Base-by-base conservation (phyloP, 1,139 yeast genomes). In the Candida gigantensis region DNA sequence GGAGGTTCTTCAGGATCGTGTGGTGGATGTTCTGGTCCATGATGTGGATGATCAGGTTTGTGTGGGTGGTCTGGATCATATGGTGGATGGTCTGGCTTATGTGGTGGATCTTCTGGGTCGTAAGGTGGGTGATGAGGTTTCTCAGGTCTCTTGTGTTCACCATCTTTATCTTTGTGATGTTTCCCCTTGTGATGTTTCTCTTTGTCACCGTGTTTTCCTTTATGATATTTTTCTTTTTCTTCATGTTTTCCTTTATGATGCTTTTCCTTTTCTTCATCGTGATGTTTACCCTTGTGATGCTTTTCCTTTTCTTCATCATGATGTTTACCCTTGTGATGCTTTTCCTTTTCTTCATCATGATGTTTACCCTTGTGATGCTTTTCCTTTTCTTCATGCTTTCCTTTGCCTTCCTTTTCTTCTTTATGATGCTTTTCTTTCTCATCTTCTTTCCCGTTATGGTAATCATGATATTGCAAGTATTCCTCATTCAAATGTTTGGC, bases 291-390 rank as follows among this genome's bases (percentile, higher is more conserved):
- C n/a, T 18, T 7, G 5, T 18, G 7, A 18, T 7, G 19, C 5
- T 18, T 18, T 18, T 18, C 19, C 5, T 18, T 18, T 7, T 18
- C 19, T 18, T 18, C 19, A 7, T 24, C 17, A 16, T 32, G 19
- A 18, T 9, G 14, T 16, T 24, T 17, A 8, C 23, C 13, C 14
- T 21, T 18, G 2, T 31, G 17, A 14, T 27, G 24, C 7, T 21
- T 19, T 17, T 36, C 34, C 17, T 28, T 15, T 38, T 32, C n/a
- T 34, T 35, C 35, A 19, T 38, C 32, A 12, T 32, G 33, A 14
- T 34, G 33, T 21, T 32, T 24, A 3, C 32, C 20, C 10, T 30
- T 17, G 23, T 14, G n/a, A 7, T 10, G 27, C 15, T 28, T 30
- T n/a, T 28, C 23, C 16, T 20, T 25, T 15, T 32, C 18, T 28